phyloP scores from a whole-genome alignment of 2,329 filamentous ascomycete species.

The Sordariomycetes sp. region DNA sequence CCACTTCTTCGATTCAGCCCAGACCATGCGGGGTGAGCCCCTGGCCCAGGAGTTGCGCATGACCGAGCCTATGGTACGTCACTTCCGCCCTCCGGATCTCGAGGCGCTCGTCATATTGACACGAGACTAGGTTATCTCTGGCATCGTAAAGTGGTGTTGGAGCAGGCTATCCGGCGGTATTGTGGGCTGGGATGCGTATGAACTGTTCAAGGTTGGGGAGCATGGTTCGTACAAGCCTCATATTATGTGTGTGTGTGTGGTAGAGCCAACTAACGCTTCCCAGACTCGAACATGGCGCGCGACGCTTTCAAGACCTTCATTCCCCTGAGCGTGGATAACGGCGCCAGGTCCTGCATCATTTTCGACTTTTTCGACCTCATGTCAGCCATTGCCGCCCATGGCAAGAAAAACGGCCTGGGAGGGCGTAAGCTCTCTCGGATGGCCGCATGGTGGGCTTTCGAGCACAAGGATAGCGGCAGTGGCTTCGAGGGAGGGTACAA shows the following conservation, averaged over 20 bases:
- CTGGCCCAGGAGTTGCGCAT: constrained; percentile 82
- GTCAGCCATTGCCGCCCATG: constrained; percentile 81
- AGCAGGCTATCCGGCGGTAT: constrained; percentile 82
- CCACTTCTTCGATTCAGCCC: constrained; percentile 72
- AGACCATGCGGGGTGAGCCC: constrained; percentile 55
- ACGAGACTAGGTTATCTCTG: constrained; percentile 64
- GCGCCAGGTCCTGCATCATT: constrained; percentile 76
- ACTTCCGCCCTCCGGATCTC: neutral
- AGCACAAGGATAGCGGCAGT: constrained; percentile 74
- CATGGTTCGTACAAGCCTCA: constrained; percentile 47
- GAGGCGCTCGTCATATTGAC: constrained; percentile 12
- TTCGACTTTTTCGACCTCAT: constrained; percentile 95
- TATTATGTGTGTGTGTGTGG: too few relatives aligned
- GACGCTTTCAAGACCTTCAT: constrained; percentile 97
- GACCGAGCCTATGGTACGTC: constrained; percentile 77
- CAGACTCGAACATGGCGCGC: constrained; percentile 83
- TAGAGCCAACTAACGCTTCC: neutral
- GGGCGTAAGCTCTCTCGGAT: constrained; percentile 89
- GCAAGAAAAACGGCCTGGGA: constrained; percentile 85
- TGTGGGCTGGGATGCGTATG: constrained; percentile 94
- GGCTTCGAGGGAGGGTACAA: constrained; percentile 94
- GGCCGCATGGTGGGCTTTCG: constrained; percentile 98
- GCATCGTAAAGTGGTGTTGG: constrained; percentile 98
- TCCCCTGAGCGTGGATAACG: constrained; percentile 82
- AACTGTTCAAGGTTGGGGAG: constrained; percentile 91